These are phyloP conservation scores for Salvia hispanica DNA, from an alignment of 257 asterid species.

Conservation along the genomic window DNA sequence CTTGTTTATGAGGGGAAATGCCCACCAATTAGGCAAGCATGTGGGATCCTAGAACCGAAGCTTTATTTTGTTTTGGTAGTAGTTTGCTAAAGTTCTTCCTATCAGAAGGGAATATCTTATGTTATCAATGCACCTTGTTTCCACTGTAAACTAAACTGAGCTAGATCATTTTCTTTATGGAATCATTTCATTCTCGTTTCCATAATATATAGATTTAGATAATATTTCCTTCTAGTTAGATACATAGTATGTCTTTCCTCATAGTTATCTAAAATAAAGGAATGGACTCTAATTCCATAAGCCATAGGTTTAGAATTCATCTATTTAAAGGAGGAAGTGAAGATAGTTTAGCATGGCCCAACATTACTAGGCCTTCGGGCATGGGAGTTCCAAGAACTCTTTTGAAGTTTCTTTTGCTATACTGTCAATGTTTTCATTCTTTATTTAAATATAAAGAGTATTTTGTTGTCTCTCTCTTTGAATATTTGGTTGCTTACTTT, in stretches of 20 bases:
- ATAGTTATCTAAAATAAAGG: background rate
- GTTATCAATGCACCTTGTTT: background rate
- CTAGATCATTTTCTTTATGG: too few relatives aligned
- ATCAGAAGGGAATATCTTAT: background rate
- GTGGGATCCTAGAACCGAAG: background rate
- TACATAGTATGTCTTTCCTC: background rate
- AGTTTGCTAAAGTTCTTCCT: background rate
- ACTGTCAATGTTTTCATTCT: background rate
- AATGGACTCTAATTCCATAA: background rate
- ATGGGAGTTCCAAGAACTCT: background rate
- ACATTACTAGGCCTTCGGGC: background rate
- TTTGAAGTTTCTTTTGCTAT: background rate
- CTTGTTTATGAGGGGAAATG: background rate
- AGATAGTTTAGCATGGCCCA: background rate
- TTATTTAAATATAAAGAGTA: background rate
- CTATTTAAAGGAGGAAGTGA: background rate
- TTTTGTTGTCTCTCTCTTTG: slow-evolving; percentile 4
- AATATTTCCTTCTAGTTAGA: background rate
- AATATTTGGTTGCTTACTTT: slow-evolving; percentile 27
- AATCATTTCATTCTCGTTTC: background rate
- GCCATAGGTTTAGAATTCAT: background rate
- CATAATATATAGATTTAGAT: background rate
- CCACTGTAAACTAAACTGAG: too few relatives aligned
- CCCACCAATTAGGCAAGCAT: background rate
- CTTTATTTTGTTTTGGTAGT: background rate